phyloP scores from a whole-genome alignment of 805 yeast genomes.

The Candida nitratophila region DNA sequence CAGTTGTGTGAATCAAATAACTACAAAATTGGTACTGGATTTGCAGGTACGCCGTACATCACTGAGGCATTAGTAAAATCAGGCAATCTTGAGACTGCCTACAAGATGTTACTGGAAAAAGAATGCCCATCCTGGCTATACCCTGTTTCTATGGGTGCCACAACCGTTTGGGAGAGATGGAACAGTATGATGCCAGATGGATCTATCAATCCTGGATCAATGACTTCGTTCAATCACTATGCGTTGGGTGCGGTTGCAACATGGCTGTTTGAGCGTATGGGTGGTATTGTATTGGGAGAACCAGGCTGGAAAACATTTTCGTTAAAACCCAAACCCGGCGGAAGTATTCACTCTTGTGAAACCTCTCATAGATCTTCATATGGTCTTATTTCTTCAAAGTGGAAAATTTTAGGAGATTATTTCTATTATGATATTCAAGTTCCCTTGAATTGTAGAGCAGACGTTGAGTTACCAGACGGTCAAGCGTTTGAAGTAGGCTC shows the following conservation, averaged over 20 bases:
- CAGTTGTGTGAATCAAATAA: conserved; percentile 4
- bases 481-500: conserved; percentile 6
- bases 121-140: conserved; percentile 21
- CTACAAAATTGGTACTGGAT: conserved; percentile 18
- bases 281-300: conserved; percentile 9
- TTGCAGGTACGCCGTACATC: conserved; percentile 22
- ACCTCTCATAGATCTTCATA: conserved; percentile 7
- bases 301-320: conserved; percentile 13
- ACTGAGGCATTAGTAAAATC: conserved; percentile 14
- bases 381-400: conserved; percentile 8
- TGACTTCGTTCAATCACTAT: conserved; percentile 24
- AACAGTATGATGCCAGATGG: conserved; percentile 22
- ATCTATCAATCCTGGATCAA: conserved; percentile 18
- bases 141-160: conserved; percentile 22
- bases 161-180: conserved; percentile 24
- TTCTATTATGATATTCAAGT: conserved; percentile 7
- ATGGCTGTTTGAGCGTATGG: conserved; percentile 14
- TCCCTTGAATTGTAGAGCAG: conserved; percentile 6
- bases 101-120: conserved; percentile 14
- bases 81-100: conserved; percentile 16
- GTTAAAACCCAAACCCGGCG: conserved; percentile 10
- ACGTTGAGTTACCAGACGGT: conserved; percentile 9
- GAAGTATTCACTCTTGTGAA: conserved; percentile 5
- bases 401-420: conserved; percentile 5
- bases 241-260: conserved; percentile 17